Conservation (phyloP, 1,284 basidiomycete genomes). For the Boletus semigastroideus region DNA sequence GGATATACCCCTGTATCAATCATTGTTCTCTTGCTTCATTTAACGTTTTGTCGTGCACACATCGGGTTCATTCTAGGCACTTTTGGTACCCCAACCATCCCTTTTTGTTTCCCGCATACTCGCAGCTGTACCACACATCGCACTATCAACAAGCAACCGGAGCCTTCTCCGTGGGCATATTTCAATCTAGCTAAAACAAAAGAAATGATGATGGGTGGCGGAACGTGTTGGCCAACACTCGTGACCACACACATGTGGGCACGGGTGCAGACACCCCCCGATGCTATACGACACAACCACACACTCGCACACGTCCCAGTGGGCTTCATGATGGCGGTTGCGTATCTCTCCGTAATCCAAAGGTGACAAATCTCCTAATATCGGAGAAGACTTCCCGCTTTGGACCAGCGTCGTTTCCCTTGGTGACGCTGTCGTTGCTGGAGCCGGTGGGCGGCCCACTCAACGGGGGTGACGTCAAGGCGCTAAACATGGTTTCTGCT, state of each 20-base stretch:
- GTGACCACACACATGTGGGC: background rate
- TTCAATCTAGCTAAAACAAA: background rate
- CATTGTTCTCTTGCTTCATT: background rate
- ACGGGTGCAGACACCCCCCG: background rate
- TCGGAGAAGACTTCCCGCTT: slow-evolving; percentile 83
- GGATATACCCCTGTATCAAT: slow-evolving; percentile 21
- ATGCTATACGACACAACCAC: background rate
- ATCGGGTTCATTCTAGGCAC: background rate
- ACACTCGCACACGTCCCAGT: too few relatives aligned
- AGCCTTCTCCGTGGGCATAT: slow-evolving; percentile 2
- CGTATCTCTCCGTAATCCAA: slow-evolving; percentile 74
- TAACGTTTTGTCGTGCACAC: background rate
- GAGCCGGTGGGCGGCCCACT: slow-evolving; percentile 56
- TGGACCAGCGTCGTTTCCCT: slow-evolving; percentile 44
- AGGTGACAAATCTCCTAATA: slow-evolving; percentile 81
- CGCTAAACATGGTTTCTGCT: slow-evolving; percentile 55
- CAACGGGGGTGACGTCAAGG: slow-evolving; percentile 56
- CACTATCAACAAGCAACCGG: slow-evolving; percentile 9
- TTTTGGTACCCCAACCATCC: slow-evolving; percentile 2
- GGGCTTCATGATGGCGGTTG: slow-evolving; percentile 39
- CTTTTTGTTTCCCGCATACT: slow-evolving; percentile 8
- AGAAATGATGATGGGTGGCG: slow-evolving; percentile 15
- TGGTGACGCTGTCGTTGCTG: slow-evolving; percentile 39
- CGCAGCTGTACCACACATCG: slow-evolving; percentile 15
- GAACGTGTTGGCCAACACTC: background rate